Base-by-base conservation (phyloP, 331 rosid genomes). In the Pyrus hybrid region DNA sequence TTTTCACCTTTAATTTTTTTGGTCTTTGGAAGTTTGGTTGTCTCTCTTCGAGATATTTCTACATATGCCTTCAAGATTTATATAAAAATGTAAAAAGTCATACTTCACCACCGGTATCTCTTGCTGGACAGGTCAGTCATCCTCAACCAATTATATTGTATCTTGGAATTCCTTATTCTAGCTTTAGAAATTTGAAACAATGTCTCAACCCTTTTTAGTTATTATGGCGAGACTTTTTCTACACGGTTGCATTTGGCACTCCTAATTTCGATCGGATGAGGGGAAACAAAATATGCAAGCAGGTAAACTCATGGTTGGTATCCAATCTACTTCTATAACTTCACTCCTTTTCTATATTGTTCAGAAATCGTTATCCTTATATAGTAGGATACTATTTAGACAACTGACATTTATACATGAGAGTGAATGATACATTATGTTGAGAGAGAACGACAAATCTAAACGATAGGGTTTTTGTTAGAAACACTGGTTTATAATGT, bases 221-320 rank as follows among this genome's bases (percentile, higher is more conserved):
- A 81, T 72, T 91, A 67, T 93, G 98, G 98, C 86, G 97, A 77
- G 98, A 93, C 37, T 93, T 93, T 78, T 93, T 91, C 90, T 91
- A 93, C 73, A 91, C 96, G 1, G 94, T 74, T 67, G 98, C 97
- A 79, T 90, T 88, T 78, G 98, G 96, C 68, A 91, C 97, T 67
- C 96, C 96, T 65, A 91, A 88, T 85, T 93, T 91, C 67, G 96
- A 91, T 83, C 88, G 32, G 83, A 93, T 93, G 97, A 70, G 73
- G 85, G 90, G 84, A 67, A 93, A 90, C 71, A 85, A 79, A 81
- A 93, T 93, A 82, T 93, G 98, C 88, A 93, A 91, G 87, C 97
- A 93, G 93, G 98, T 93, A 78, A 22, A 60, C 37, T 49, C 58
- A 41, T 60, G 21, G 51, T 71, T n/a, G 13, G 12, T 2, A 4